phyloP scores from a whole-genome alignment of 2,329 filamentous ascomycete species.

The Calonectria naviculata region DNA sequence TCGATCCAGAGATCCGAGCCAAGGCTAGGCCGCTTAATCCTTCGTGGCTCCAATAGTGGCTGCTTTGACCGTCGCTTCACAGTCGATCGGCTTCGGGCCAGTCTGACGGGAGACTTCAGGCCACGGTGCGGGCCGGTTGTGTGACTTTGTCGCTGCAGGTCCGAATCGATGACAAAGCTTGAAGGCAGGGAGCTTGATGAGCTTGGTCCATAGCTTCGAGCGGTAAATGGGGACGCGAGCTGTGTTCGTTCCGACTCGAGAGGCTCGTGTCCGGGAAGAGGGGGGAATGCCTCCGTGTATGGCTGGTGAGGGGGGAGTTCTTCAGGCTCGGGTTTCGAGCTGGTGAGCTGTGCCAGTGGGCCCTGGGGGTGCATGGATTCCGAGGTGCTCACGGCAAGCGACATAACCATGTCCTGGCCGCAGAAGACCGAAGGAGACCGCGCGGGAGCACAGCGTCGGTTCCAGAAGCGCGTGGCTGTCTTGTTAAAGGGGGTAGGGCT shows the following conservation, averaged over 20 bases:
- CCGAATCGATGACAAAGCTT: slow-evolving; percentile 45
- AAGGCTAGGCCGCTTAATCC: slow-evolving; percentile 64
- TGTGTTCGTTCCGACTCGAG: slow-evolving; percentile 46
- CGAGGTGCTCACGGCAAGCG: slow-evolving; percentile 70
- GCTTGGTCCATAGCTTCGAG: slow-evolving; percentile 71
- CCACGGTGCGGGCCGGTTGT: slow-evolving; percentile 62
- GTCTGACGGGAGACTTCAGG: slow-evolving; percentile 64
- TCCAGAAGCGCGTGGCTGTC: slow-evolving; percentile 60
- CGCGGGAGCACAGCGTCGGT: slow-evolving; percentile 59
- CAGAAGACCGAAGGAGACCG: slow-evolving; percentile 64
- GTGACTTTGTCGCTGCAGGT: slow-evolving; percentile 56
- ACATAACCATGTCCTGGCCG: slow-evolving; percentile 71
- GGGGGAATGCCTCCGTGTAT: slow-evolving; percentile 11
- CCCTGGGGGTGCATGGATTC: slow-evolving; percentile 73
- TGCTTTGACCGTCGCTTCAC: slow-evolving; percentile 67
- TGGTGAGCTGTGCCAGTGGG: slow-evolving; percentile 69
- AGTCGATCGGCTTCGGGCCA: slow-evolving; percentile 62
- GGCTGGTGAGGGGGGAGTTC: slow-evolving; percentile 34
- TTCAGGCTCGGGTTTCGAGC: slow-evolving; percentile 46
- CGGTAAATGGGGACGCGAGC: slow-evolving; percentile 66
- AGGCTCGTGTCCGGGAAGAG: slow-evolving; percentile 27
- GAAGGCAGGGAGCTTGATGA: slow-evolving; percentile 62
- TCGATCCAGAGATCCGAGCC: slow-evolving; percentile 65
- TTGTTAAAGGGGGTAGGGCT: slow-evolving; percentile 68
- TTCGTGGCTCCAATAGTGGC: slow-evolving; percentile 57